Evolutionary conservation across 441 rosid species (phyloP).

Genomic region (Gossypium gossypioides): DNA sequence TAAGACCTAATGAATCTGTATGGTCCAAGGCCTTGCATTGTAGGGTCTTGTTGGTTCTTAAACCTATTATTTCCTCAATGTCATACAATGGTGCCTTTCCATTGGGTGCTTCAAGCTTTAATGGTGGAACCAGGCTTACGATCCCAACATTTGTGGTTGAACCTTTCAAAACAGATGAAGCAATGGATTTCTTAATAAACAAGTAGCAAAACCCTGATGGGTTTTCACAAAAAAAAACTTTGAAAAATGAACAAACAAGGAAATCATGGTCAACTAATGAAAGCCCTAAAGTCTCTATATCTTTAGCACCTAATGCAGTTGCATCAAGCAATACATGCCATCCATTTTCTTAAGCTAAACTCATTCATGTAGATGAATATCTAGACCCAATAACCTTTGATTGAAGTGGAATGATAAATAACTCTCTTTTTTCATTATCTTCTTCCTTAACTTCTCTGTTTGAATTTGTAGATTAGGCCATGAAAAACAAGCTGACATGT

Average conservation of each 20-base stretch:
- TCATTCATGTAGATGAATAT: slow-evolving; percentile 76
- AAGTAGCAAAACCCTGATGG: too few species aligned
- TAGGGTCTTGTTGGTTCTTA: too few species aligned
- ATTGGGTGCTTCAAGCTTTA: too few species aligned
- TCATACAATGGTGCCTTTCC: too few species aligned
- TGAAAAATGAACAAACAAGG: slow-evolving; percentile 59
- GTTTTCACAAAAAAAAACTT: slow-evolving; percentile 17
- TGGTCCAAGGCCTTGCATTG: too few species aligned
- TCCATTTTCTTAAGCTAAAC: slow-evolving; percentile 56
- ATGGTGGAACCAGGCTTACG: too few species aligned
- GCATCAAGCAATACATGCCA: slow-evolving; percentile 86
- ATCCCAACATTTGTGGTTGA: too few species aligned
- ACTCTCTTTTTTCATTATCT: slow-evolving; percentile 37
- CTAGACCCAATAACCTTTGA: slow-evolving; percentile 57
- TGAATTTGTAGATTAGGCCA: slow-evolving; percentile 60
- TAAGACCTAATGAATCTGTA: too few species aligned
- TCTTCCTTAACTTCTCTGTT: slow-evolving; percentile 44
- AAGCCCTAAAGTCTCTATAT: slow-evolving; percentile 77
- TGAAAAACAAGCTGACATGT: slow-evolving; percentile 50
- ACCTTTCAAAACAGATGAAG: too few species aligned
- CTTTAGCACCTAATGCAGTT: slow-evolving; percentile 57
- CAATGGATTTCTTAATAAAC: too few species aligned
- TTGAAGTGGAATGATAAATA: slow-evolving; percentile 78
- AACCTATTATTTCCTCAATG: too few species aligned
- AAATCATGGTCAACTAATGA: slow-evolving; percentile 72